Evolutionary conservation across 441 rosid genomes (phyloP).

Genomic region (Erodium moschatum): DNA sequence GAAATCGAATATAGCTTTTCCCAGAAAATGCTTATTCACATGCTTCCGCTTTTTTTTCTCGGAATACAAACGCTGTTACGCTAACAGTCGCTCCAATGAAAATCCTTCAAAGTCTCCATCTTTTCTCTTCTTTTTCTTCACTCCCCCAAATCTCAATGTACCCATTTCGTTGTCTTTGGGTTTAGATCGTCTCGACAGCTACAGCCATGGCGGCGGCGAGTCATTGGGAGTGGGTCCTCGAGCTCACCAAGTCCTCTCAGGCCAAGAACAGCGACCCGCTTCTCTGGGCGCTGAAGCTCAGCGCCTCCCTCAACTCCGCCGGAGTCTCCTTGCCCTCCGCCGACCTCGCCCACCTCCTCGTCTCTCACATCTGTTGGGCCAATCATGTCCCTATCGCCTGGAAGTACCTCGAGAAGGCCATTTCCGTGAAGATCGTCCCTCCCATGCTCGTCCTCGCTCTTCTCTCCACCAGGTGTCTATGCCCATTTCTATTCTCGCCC

Average conservation of each 20-base stretch:
- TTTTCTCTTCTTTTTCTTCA: background rate
- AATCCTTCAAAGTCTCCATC: background rate
- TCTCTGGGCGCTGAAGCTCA: constrained; percentile 68
- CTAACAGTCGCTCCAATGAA: constrained; percentile 2
- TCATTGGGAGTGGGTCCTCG: constrained; percentile 58
- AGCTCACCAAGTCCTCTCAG: constrained; percentile 57
- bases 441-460: constrained; percentile 76
- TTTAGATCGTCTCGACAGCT: background rate
- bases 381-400: constrained; percentile 76
- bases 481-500: background rate
- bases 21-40: background rate
- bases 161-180: background rate
- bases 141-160: constrained; percentile 5
- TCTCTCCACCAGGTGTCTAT: constrained; percentile 51
- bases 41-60: constrained; percentile 5
- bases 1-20: background rate
- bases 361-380: constrained; percentile 78
- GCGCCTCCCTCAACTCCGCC: constrained; percentile 45
- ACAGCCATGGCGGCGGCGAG: constrained; percentile 32
- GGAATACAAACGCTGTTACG: background rate
- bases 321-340: constrained; percentile 58
- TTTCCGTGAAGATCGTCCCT: constrained; percentile 52
- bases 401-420: constrained; percentile 87
- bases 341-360: constrained; percentile 65
- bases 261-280: constrained; percentile 56